Percentiles rank a stretch among this genome's conserved stretches.
Evolutionary conservation across 805 yeast genomes (phyloP).

Genomic region (Pichia exigua): DNA sequence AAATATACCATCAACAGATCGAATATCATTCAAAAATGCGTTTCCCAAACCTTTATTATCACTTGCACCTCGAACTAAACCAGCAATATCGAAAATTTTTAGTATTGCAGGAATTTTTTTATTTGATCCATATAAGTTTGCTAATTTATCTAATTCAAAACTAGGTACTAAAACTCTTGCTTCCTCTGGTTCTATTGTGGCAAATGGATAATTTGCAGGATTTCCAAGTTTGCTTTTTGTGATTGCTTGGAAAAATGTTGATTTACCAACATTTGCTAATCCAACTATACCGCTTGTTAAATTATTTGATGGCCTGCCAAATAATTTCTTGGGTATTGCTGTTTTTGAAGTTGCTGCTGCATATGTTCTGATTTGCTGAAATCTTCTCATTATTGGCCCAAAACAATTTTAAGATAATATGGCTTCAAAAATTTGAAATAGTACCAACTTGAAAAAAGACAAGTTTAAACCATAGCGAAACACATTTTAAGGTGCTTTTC

Average conservation of each 20-base stretch:
- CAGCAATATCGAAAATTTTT: conserved; percentile 62
- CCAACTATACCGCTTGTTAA: conserved; percentile 44
- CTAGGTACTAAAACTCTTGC: conserved; percentile 49
- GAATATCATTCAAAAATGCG: conserved; percentile 58
- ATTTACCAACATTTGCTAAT: conserved; percentile 61
- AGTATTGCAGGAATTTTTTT: conserved; percentile 47
- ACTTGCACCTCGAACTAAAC: conserved; percentile 56
- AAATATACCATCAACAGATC: conserved; percentile 65
- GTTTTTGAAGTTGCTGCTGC: not conserved
- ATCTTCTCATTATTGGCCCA: not conserved
- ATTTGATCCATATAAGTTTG: conserved; percentile 39
- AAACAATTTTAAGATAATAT: too few relatives aligned
- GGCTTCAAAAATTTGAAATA: not conserved
- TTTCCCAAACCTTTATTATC: conserved; percentile 70
- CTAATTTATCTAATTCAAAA: conserved; percentile 39
- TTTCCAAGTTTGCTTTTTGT: conserved; percentile 57
- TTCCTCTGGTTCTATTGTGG: conserved; percentile 69
- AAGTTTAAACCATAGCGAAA: not conserved
- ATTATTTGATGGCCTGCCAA: conserved; percentile 30
- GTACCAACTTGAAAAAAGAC: not conserved
- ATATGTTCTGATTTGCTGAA: not conserved
- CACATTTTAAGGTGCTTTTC: too few relatives aligned
- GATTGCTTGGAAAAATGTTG: conserved; percentile 52
- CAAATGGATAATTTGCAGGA: conserved; percentile 66
- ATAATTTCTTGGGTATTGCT: conserved; percentile 11